Percentiles rank a stretch among this genome's conserved stretches.
These are phyloP conservation scores for Artemisia annua DNA, from an alignment of 129 eudicot species.

Conservation along the genomic window DNA sequence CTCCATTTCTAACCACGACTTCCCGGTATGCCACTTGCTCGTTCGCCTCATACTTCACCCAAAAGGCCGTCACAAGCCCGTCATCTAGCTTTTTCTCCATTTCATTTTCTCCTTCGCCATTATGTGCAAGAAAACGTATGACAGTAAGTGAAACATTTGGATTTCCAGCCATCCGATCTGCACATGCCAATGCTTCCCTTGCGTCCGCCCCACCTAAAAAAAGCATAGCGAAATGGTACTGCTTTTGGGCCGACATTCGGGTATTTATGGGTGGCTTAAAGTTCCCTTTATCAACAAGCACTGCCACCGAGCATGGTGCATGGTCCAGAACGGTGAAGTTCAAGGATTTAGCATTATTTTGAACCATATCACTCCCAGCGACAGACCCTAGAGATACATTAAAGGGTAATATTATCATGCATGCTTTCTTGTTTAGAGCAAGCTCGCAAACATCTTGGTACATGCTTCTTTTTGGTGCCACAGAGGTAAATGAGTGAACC, in stretches of 20 bases:
- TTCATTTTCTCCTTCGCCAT: constrained; percentile 61
- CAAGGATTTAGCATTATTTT: constrained; percentile 38
- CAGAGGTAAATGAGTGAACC: constrained; percentile 54
- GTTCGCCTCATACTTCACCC: constrained; percentile 91
- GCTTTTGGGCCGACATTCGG: background rate
- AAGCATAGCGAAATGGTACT: constrained; percentile 51
- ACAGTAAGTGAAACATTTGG: constrained; percentile 58
- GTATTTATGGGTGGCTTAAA: background rate
- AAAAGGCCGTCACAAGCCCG: constrained; percentile 83
- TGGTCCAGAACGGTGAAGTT: constrained; percentile 47
- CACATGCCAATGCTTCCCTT: constrained; percentile 77
- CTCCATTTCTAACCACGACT: constrained; percentile 74
- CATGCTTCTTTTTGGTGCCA: constrained; percentile 72
- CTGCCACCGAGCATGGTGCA: constrained; percentile 87
- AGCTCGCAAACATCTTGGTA: constrained; percentile 92
- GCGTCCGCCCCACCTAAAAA: constrained; percentile 88
- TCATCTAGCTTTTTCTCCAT: constrained; percentile 90
- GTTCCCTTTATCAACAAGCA: constrained; percentile 52
- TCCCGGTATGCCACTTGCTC: constrained; percentile 60
- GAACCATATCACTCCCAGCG: constrained; percentile 29
- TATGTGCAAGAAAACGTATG: constrained; percentile 58
- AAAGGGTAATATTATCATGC: constrained; percentile 55
- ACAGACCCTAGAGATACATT: constrained; percentile 20
- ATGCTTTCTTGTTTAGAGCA: constrained; percentile 56
- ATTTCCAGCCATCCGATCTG: constrained; percentile 64